phyloP scores from a whole-genome alignment of 2,329 filamentous ascomycete genomes.

The Claviceps purpurea region DNA sequence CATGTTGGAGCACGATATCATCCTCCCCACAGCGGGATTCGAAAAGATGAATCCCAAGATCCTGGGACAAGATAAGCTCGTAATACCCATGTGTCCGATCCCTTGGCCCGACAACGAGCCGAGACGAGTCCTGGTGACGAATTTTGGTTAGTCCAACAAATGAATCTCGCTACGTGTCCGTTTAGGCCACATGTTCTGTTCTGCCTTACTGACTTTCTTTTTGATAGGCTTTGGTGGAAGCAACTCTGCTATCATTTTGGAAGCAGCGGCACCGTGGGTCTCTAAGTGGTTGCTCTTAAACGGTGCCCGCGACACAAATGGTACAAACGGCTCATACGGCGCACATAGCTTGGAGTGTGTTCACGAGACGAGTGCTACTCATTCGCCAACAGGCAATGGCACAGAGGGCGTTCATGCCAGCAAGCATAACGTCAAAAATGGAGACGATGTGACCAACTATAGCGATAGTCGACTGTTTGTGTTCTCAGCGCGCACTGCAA shows the following conservation, averaged over 20 bases:
- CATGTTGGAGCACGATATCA: slow-evolving; percentile 12
- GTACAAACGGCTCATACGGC: not conserved
- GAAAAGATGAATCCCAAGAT: slow-evolving; percentile 11
- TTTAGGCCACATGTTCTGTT: not conserved
- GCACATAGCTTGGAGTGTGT: not conserved
- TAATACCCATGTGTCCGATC: slow-evolving; percentile 6
- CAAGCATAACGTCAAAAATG: not conserved
- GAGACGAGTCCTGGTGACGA: slow-evolving; percentile 12
- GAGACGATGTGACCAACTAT: not conserved
- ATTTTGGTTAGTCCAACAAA: slow-evolving; percentile 10
- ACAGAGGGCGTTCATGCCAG: not conserved
- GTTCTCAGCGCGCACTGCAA: slow-evolving; percentile 7
- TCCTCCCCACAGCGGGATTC: slow-evolving; percentile 15
- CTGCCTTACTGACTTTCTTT: not conserved
- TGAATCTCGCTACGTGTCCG: too few species aligned
- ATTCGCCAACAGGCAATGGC: not conserved
- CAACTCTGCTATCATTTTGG: slow-evolving; percentile 11
- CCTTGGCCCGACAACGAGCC: slow-evolving; percentile 11
- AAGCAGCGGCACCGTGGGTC: not conserved
- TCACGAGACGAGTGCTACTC: not conserved
- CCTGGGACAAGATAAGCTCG: slow-evolving; percentile 3
- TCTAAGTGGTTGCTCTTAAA: not conserved
- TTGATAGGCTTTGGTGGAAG: slow-evolving; percentile 10
- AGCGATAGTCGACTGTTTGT: slow-evolving; percentile 8
- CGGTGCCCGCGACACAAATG: not conserved